Conservation (phyloP, 2,329 filamentous ascomycete species). For the Scytalidium sp. region DNA sequence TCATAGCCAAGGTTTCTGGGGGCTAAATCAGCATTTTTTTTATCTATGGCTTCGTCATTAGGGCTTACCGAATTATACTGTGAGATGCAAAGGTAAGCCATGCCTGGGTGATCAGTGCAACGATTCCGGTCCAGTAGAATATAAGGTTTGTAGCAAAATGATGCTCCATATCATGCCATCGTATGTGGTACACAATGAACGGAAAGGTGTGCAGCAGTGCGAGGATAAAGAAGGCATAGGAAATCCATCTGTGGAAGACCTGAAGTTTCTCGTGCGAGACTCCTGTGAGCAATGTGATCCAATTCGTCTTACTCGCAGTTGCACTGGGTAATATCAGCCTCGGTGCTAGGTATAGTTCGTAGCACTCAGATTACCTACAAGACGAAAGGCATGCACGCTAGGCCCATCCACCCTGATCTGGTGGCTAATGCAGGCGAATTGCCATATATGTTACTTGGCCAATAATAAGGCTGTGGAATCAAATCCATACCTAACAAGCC, state of each 20-base stretch:
- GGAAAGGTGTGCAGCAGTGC: conserved; percentile 61
- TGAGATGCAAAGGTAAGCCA: conserved; percentile 54
- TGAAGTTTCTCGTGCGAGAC: conserved; percentile 65
- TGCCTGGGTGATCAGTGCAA: conserved; percentile 49
- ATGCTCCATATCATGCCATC: conserved; percentile 43
- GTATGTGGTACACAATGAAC: conserved; percentile 52
- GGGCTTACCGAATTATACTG: conserved; percentile 41
- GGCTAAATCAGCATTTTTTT: not conserved
- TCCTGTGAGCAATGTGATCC: conserved; percentile 60
- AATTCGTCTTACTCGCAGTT: conserved; percentile 40
- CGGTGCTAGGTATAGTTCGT: not conserved
- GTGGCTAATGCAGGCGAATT: conserved; percentile 59
- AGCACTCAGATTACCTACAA: conserved; percentile 28
- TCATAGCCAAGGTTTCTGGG: conserved; percentile 53
- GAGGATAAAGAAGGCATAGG: conserved; percentile 57
- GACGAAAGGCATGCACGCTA: conserved; percentile 63
- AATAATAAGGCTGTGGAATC: conserved; percentile 52
- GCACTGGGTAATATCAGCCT: conserved; percentile 13
- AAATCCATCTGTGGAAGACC: conserved; percentile 64
- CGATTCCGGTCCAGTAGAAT: conserved; percentile 52
- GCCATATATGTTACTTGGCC: conserved; percentile 44
- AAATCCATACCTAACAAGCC: conserved; percentile 38
- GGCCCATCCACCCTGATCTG: conserved; percentile 62
- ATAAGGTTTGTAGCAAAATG: conserved; percentile 41
- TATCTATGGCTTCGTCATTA: not conserved